Conservation (phyloP, 2,329 filamentous ascomycete species). For the Aspergillus alliaceus region DNA sequence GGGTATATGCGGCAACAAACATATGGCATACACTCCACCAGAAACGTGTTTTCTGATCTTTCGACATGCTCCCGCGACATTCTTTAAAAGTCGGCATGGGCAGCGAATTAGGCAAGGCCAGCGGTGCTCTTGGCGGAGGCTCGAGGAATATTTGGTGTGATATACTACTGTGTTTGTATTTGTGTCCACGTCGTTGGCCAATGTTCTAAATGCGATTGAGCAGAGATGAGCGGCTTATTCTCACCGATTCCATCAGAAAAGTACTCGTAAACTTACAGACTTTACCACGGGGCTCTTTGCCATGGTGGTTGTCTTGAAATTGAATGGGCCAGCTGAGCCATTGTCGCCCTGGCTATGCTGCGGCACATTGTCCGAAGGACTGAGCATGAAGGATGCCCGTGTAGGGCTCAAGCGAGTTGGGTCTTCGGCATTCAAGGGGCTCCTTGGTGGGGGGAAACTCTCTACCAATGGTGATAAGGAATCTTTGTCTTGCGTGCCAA, state of each 20-base stretch:
- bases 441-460: conserved; percentile 32
- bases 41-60: conserved; percentile 77
- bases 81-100: conserved; percentile 88
- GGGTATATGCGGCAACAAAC: conserved; percentile 76
- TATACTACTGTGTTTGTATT: conserved; percentile 96
- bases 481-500: conserved; percentile 43
- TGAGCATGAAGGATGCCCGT: conserved; percentile 36
- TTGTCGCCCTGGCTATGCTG: conserved; percentile 33
- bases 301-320: conserved; percentile 83
- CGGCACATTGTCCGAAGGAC: conserved; percentile 28
- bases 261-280: conserved; percentile 56
- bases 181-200: conserved; percentile 88
- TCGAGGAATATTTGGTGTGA: conserved; percentile 97
- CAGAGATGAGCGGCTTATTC: conserved; percentile 15
- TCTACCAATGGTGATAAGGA: conserved; percentile 49
- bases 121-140: conserved; percentile 78
- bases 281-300: conserved; percentile 71
- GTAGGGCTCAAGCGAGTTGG: conserved; percentile 34
- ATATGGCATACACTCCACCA: conserved; percentile 91
- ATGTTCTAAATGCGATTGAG: conserved; percentile 62
- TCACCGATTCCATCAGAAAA: not conserved
- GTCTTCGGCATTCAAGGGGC: conserved; percentile 17
- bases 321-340: conserved; percentile 68
- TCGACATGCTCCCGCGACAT: conserved; percentile 85
- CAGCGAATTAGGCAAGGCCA: conserved; percentile 85